A percentile compares a stretch with the other conserved stretches of the same genome.
These are phyloP conservation scores for Microcos paniculata DNA, from an alignment of 345 rosid genomes.

Conservation along the genomic window DNA sequence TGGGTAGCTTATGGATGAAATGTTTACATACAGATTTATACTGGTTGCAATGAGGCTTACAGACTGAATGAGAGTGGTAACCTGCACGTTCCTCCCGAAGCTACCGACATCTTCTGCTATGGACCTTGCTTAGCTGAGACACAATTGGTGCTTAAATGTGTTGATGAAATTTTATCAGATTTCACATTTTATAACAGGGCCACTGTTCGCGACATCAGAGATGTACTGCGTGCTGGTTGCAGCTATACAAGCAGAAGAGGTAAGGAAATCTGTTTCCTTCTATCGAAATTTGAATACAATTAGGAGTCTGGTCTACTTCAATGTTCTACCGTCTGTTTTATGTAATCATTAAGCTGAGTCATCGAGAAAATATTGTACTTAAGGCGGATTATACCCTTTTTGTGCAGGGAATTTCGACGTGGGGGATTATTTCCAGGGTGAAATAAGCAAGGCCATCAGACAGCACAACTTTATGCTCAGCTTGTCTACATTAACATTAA, in stretches of 20 bases:
- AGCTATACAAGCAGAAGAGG: constrained; percentile 53
- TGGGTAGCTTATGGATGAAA: background rate
- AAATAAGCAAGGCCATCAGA: constrained; percentile 30
- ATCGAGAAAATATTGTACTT: background rate
- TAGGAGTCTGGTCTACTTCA: no score
- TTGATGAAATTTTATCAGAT: constrained; percentile 40
- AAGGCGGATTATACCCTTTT: background rate
- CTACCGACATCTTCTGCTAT: constrained; percentile 44
- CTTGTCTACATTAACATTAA: constrained; percentile 23
- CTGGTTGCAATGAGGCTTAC: constrained; percentile 42
- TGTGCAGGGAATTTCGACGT: constrained; percentile 49
- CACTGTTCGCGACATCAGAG: constrained; percentile 35
- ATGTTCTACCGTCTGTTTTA: no score
- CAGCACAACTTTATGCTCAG: constrained; percentile 6
- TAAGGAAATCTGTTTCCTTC: background rate
- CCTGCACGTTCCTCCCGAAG: constrained; percentile 44
- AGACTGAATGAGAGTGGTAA: constrained; percentile 50
- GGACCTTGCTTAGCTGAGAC: constrained; percentile 62
- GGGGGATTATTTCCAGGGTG: constrained; percentile 42
- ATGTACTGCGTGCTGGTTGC: constrained; percentile 45
- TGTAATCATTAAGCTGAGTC: no score
- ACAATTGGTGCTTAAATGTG: constrained; percentile 43
- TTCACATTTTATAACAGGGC: constrained; percentile 51
- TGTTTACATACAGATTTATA: constrained; percentile 38
- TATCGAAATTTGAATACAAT: background rate